Conservation (phyloP, 768 basidiomycete species). For the Rhodotorula diobovata region DNA sequence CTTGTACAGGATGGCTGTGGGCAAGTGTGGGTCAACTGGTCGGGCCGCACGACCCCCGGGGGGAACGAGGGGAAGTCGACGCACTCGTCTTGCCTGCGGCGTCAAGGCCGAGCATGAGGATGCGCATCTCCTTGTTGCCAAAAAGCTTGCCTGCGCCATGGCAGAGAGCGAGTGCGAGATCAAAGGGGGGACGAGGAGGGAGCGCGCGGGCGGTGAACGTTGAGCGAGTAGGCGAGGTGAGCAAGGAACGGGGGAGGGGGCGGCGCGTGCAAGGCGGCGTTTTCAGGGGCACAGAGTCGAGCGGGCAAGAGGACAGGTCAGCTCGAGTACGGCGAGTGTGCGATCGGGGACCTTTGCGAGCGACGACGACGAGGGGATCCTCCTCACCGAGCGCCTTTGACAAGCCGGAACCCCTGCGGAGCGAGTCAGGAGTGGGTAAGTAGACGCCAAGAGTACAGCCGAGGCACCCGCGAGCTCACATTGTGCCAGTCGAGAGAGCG, state of each 20-base stretch:
- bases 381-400: slow-evolving; percentile 22
- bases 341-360: not conserved
- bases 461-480: not conserved
- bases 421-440: not conserved
- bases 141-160: slow-evolving; percentile 54
- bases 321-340: not conserved
- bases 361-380: not conserved
- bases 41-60: not conserved
- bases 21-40: not conserved
- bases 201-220: not conserved
- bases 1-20: slow-evolving; percentile 91
- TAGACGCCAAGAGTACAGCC: too few relatives aligned
- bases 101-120: slow-evolving; percentile 84
- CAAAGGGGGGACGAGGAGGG: too few relatives aligned
- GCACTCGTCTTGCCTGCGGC: slow-evolving; percentile 97
- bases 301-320: not conserved
- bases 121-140: slow-evolving; percentile 94
- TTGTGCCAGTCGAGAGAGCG: not conserved
- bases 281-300: too few relatives aligned
- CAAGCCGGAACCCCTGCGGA: slow-evolving; percentile 19
- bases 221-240: not conserved
- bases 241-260: not conserved
- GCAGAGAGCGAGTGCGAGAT: not conserved
- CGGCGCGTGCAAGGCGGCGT: not conserved
- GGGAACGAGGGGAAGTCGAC: slow-evolving; percentile 47